phyloP scores from a whole-genome alignment of 2,329 filamentous ascomycete species.

The Cladophialophora chaetospira region DNA sequence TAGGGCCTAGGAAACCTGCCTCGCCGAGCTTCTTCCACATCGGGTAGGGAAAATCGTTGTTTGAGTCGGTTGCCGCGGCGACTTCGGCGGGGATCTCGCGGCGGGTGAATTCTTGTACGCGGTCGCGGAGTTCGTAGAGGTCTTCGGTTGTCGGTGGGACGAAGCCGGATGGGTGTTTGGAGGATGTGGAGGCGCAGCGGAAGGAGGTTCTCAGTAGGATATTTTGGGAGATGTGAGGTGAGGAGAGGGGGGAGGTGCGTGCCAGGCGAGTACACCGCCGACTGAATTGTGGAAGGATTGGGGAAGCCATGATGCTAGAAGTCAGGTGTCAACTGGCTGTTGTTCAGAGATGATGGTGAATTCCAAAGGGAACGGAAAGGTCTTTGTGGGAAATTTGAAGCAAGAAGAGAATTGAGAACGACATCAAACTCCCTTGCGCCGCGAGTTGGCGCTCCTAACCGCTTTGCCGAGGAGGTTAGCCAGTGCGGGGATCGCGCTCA shows the following conservation, averaged over 20 bases:
- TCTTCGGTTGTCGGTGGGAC: slow-evolving; percentile 69
- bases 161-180: slow-evolving; percentile 70
- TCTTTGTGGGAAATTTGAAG: neutral
- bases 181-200: slow-evolving; percentile 47
- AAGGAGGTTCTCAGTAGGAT: neutral
- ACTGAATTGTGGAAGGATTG: slow-evolving; percentile 11
- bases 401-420: neutral
- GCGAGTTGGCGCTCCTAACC: slow-evolving; percentile 19
- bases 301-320: slow-evolving; percentile 13
- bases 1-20: slow-evolving; percentile 88
- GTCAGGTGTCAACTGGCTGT: neutral
- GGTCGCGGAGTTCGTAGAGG: slow-evolving; percentile 75
- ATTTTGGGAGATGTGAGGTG: neutral
- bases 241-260: neutral
- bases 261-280: slow-evolving; percentile 10
- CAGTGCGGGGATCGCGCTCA: neutral
- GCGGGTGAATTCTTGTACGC: slow-evolving; percentile 86
- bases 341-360: neutral
- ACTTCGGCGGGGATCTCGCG: slow-evolving; percentile 84
- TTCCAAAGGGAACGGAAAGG: neutral
- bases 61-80: slow-evolving; percentile 77
- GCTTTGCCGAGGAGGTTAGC: slow-evolving; percentile 42
- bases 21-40: slow-evolving; percentile 96
- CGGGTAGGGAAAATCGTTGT: slow-evolving; percentile 82
- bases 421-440: neutral